Evolutionary conservation across 1,284 basidiomycete species (phyloP), one percentile per base, ranked within the genome.

Genomic region (Caloboletus firmus): DNA sequence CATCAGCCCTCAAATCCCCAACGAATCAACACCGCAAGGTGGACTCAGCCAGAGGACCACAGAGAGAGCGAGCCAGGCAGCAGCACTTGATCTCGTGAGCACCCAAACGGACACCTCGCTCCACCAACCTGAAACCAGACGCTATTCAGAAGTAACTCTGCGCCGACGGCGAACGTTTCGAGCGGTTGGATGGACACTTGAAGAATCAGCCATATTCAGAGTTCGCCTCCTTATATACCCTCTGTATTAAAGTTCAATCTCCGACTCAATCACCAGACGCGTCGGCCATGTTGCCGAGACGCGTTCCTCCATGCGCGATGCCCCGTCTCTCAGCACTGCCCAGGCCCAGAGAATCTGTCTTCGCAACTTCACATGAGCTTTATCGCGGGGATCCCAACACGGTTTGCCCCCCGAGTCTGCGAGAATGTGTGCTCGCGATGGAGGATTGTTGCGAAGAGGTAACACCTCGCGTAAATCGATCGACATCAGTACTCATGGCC

Each of bases 371-470:
- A 8, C 75, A 83, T 20, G 83, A 86, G 11, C 64, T 78, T 13
- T 79, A 85, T 61, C 76, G 82, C 1, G 79, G 80, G 0, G 87
- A 89, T 48, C 75, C 72, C 6, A 77, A 83, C 55, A 79, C 81
- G 0, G 75, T 79, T 52, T 90, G 87, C 64, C 86, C 87, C 10
- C 85, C 82, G 0, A 83, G 81, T 65, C 72, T 90, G 18, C 77
- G 78, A 49, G 87, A 89, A 67, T 89, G 87, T 61, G 87, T 91
- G 4, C 73, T 78, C 55, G 82, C 84, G 0, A 81, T 90, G 62
- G 84, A 88, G 61, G 85, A 88, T 60, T 88, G 87, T 60, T 89
- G 85, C 62, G 83, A 88, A 64, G 85, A 89, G 80, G 83, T 79
- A 55, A 43, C 53, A 32, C 35, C 32, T 51, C 30, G 15, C 32